Evolutionary conservation across 2,329 filamentous ascomycete genomes (phyloP), one percentile per base, ranked within the genome.

Genomic region (Uncinocarpus reesii): DNA sequence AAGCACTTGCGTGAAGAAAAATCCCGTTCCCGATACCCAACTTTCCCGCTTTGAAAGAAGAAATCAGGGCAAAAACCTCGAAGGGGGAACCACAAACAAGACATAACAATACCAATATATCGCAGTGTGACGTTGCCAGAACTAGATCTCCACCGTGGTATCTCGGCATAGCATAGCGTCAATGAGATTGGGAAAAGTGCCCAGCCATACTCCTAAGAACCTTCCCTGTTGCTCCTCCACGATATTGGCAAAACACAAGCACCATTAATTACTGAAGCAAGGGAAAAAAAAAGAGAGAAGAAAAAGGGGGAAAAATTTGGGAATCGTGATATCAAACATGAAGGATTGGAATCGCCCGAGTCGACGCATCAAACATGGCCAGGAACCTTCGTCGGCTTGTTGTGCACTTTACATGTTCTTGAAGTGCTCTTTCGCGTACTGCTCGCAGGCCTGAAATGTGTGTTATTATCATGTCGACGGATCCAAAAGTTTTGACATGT

Each of bases 361-460:
- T 45, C 32, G 31, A 41, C 15, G 15, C 34, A 10, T 34, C 34
- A 28, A 40, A 37, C 20, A 31, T 10, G 28, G 13, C 28, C 49
- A 52, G 35, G 42, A 48, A 47, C 15, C 20, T 45, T 28, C 20
- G 28, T 35, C 41, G 4, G 42, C 21, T 24, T 28, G 29, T 42
- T 10, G 18, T 16, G 7, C 29, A 8, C 37, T 3, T 52, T 58
- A 69, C 47, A 64, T 54, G 52, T 68, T 68, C 56, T 70, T 71
- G 63, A 94, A 94, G 68, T 96, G 86, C 66, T 96, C 90, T 68
- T 95, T 95, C 50, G 90, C 90, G 66, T 95, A 95, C 68, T 95
- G 89, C 63, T 88, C 84, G 69, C 84, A 88, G 42, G 84, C 84
- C 84, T 87, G 55, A 47, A 32, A 49, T 13, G 32, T 11, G 35